Evolutionary conservation across 2,329 filamentous ascomycete genomes (phyloP).

Genomic region (Cordyceps tenuipes): DNA sequence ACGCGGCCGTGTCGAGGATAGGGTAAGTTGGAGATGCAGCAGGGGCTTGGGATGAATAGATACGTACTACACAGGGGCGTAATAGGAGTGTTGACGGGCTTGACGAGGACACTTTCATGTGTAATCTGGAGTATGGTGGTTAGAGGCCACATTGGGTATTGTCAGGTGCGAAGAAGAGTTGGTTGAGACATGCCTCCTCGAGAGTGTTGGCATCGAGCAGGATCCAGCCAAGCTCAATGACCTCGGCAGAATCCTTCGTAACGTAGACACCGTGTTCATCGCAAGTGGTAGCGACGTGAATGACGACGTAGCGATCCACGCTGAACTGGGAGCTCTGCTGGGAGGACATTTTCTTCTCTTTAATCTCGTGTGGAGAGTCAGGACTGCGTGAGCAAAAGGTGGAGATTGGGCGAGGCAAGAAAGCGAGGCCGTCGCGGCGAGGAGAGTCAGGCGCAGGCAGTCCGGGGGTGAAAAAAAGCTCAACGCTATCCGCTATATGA

Average conservation of each 20-base stretch:
- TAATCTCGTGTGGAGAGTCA: constrained; percentile 15
- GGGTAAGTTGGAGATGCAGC: constrained; percentile 10
- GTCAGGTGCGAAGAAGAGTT: background rate
- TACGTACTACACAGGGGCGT: constrained; percentile 96
- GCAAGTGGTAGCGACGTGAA: constrained; percentile 97
- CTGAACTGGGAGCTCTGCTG: constrained; percentile 49
- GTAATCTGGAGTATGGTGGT: constrained; percentile 56
- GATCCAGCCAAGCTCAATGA: constrained; percentile 98
- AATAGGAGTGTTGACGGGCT: constrained; percentile 97
- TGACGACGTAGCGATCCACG: constrained; percentile 94
- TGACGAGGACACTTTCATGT: constrained; percentile 92
- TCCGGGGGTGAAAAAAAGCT: constrained; percentile 12
- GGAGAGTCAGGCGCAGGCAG: constrained; percentile 2
- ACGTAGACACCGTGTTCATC: constrained; percentile 99
- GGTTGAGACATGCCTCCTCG: constrained; percentile 63
- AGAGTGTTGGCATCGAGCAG: constrained; percentile 83
- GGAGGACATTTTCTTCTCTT: constrained; percentile 27
- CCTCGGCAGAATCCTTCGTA: constrained; percentile 97
- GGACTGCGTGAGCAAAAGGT: constrained; percentile 15
- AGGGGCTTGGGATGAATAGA: constrained; percentile 13
- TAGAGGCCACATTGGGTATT: background rate
- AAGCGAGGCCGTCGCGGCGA: constrained; percentile 7
- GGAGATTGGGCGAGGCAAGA: constrained; percentile 14
- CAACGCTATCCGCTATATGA: constrained; percentile 11
- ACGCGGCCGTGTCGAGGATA: constrained; percentile 8